Evolutionary conservation across 192 early-diverging fungal genomes (phyloP).

Genomic region (Bifiguratus adelaidae): DNA sequence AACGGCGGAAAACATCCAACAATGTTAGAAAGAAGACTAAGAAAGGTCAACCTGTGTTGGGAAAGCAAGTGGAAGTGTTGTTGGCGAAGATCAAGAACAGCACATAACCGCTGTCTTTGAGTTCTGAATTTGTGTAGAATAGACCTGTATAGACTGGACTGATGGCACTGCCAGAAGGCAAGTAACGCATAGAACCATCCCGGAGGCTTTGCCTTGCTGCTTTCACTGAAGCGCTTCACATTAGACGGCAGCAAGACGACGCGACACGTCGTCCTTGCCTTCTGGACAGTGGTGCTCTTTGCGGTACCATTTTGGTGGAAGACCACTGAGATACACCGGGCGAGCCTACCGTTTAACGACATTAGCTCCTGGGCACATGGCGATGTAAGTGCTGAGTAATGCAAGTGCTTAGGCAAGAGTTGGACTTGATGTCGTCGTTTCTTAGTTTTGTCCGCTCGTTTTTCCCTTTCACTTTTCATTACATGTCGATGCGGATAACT

Average conservation of each 20-base stretch:
- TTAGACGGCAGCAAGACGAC: too few species aligned
- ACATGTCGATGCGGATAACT: not conserved
- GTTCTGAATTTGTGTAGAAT: too few species aligned
- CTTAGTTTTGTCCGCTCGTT: not conserved
- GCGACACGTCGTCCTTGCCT: conserved; percentile 26
- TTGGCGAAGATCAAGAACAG: conserved; percentile 13
- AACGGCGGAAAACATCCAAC: conserved; percentile 13
- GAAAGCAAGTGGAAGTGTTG: conserved; percentile 19
- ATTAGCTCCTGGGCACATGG: conserved; percentile 44
- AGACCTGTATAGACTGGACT: too few species aligned
- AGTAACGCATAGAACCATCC: too few species aligned
- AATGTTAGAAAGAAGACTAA: conserved; percentile 21
- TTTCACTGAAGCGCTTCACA: too few species aligned
- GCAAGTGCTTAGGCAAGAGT: not conserved
- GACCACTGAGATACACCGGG: conserved; percentile 71
- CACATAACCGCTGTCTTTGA: too few species aligned
- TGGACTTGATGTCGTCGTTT: not conserved
- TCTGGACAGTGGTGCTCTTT: conserved; percentile 48
- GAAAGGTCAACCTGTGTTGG: conserved; percentile 21
- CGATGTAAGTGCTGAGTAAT: conserved; percentile 18
- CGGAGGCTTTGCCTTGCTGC: too few species aligned
- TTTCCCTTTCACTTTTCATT: not conserved
- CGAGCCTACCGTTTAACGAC: conserved; percentile 50
- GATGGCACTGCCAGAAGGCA: too few species aligned
- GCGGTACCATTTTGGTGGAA: conserved; percentile 72